Conservation (phyloP, 2,329 filamentous ascomycete species). For the Cladosporium sp. region DNA sequence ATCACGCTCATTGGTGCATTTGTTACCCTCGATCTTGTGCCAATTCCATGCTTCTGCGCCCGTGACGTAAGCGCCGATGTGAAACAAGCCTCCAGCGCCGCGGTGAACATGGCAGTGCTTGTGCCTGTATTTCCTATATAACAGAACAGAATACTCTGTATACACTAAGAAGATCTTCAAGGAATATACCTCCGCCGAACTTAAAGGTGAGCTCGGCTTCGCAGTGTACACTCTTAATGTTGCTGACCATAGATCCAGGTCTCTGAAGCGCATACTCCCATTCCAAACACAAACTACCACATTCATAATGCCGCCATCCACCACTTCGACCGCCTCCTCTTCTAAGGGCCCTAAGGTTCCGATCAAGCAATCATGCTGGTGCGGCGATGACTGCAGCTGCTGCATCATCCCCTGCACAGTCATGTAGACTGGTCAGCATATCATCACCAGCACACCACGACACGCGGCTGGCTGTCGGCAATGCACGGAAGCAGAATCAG, state of each 20-base stretch:
- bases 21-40: not conserved
- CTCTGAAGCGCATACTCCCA: not conserved
- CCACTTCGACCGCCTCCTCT: slow-evolving; percentile 19
- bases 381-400: slow-evolving; percentile 28
- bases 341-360: slow-evolving; percentile 20
- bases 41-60: not conserved
- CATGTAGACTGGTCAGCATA: slow-evolving; percentile 16
- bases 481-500: not conserved
- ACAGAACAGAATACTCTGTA: not conserved
- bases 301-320: slow-evolving; percentile 27
- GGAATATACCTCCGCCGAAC: not conserved
- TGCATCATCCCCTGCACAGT: slow-evolving; percentile 24
- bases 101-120: not conserved
- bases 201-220: too few relatives aligned
- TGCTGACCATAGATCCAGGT: too few relatives aligned
- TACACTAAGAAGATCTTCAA: not conserved
- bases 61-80: not conserved
- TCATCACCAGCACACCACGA: not conserved
- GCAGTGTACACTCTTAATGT: too few relatives aligned
- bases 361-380: slow-evolving; percentile 32
- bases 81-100: not conserved
- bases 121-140: not conserved
- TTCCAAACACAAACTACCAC: not conserved
- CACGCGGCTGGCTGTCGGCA: not conserved
- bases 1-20: not conserved